Evolutionary conservation across 1,284 basidiomycete species (phyloP).

Genomic region (Microbotryomycetes sp.): DNA sequence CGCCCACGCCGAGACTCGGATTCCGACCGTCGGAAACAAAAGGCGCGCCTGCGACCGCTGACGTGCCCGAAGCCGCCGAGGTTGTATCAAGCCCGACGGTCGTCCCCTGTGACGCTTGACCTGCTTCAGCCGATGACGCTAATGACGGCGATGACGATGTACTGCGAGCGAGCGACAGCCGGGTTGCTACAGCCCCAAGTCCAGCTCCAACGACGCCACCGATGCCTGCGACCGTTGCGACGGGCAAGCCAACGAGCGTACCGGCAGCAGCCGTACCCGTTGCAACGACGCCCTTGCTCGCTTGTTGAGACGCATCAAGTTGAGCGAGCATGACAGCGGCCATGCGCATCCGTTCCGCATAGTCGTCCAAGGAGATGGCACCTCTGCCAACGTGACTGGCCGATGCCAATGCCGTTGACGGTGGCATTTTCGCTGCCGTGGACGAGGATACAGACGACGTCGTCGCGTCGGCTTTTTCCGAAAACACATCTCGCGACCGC

Average conservation of each 20-base stretch:
- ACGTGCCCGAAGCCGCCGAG: conserved; percentile 26
- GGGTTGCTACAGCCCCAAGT: conserved; percentile 32
- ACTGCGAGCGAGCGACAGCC: too few relatives aligned
- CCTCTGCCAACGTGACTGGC: conserved; percentile 29
- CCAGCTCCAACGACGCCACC: conserved; percentile 37
- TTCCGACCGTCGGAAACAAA: conserved; percentile 13
- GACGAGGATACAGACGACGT: not conserved
- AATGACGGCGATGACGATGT: too few relatives aligned
- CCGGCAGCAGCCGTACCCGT: conserved; percentile 35
- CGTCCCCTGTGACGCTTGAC: conserved; percentile 24
- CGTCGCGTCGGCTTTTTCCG: not conserved
- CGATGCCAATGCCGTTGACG: not conserved
- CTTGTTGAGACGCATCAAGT: conserved; percentile 64
- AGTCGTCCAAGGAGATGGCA: conserved; percentile 69
- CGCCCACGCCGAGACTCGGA: too few relatives aligned
- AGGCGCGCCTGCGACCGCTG: conserved; percentile 26
- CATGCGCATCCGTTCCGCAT: conserved; percentile 95
- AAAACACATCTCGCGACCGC: not conserved
- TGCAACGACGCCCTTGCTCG: conserved; percentile 27
- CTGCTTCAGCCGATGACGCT: conserved; percentile 12
- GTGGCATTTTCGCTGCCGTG: not conserved
- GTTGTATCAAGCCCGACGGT: conserved; percentile 29
- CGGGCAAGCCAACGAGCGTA: conserved; percentile 35
- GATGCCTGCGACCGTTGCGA: conserved; percentile 36
- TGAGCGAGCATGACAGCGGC: conserved; percentile 98